Evolutionary conservation across 371 early-diverging fungal genomes (phyloP).

Genomic region (Mucor indicus): DNA sequence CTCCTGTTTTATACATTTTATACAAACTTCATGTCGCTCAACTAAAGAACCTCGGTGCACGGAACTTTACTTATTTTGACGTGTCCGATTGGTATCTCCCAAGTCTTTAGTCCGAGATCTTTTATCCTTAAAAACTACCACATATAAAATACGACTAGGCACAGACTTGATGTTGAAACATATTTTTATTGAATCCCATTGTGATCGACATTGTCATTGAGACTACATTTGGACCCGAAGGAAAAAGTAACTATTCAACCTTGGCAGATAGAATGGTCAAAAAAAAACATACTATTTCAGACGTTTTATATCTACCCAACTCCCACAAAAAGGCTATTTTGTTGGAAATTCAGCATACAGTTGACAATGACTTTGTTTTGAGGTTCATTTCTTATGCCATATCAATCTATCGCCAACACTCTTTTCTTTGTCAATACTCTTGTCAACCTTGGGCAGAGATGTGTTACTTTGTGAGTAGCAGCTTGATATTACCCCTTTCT

Average conservation of each 20-base stretch:
- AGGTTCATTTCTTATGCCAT: slow-evolving; percentile 13
- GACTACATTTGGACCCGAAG: slow-evolving; percentile 4
- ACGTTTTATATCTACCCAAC: slow-evolving; percentile 8
- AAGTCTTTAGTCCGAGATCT: too few relatives aligned
- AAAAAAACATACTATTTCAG: slow-evolving; percentile 1
- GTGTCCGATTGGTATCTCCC: too few relatives aligned
- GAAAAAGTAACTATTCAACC: slow-evolving; percentile 1
- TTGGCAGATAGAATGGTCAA: too few relatives aligned
- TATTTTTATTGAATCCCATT: slow-evolving; percentile 8
- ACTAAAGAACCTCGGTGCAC: too few relatives aligned
- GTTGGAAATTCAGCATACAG: slow-evolving; percentile 7
- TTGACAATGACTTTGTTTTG: slow-evolving; percentile 14
- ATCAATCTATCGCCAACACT: slow-evolving; percentile 5
- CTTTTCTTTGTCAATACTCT: slow-evolving; percentile 11
- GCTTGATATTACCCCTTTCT: slow-evolving; percentile 1
- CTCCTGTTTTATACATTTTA: too few relatives aligned
- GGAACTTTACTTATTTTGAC: too few relatives aligned
- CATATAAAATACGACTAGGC: slow-evolving; percentile 9
- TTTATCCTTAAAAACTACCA: slow-evolving; percentile 4
- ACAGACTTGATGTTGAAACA: slow-evolving; percentile 6
- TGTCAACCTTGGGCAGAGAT: slow-evolving; percentile 3
- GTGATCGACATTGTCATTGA: slow-evolving; percentile 9
- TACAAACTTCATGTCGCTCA: too few relatives aligned
- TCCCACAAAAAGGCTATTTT: not conserved
- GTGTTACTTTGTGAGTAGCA: slow-evolving; percentile 1